Base-by-base conservation (phyloP, 768 basidiomycete genomes). In the Tylopilus felleus region DNA sequence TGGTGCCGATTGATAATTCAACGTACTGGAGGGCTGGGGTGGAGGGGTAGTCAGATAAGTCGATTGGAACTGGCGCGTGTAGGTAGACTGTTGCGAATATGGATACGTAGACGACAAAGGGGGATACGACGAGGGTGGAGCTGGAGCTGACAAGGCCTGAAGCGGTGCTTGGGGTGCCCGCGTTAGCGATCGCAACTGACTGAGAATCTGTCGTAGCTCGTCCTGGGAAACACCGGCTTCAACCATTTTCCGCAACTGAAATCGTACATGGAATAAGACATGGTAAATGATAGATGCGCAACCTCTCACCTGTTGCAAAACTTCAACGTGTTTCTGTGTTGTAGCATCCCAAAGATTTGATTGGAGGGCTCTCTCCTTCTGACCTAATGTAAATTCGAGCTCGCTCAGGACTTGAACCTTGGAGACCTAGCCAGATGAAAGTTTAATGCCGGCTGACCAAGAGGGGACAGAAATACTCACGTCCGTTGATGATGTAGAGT, bases 361-460 rank as follows among this genome's bases (percentile, higher is more conserved):
- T 61, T 88, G 88, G 2, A 90, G 59, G 12, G 77, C 75, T 8
- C 89, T 83, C 62, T 93, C 86, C 67, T 93, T 92, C 65, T 90
- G 85, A 44, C 85, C 80, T 28, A 95, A 76, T 8, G 87, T 86
- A 42, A 88, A 90, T 58, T 94, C 87, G 4, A 94, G 75, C 68
- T 93, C 90, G 46, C 84, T 84, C 6, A 93, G 76, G 5, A 96
- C 93, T 70, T 92, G 90, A 1, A 82, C 75, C 67, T 86, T 86
- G 8, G 86, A 84, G 29, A 90, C 79, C 58, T 81, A 74, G 13
- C 2, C 25, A 53, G 6, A 8, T 5, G 33, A 8, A 41, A 38
- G 25, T 31, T 49, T 51, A n/a, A 47, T 45, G 19, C 22, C 8
- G 2, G 41, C 22, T 5, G 21, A 41, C 8, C 5, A 17, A n/a